These are phyloP conservation scores for Musa beccarii DNA, from an alignment of 176 grass and related monocot species.

Conservation along the genomic window DNA sequence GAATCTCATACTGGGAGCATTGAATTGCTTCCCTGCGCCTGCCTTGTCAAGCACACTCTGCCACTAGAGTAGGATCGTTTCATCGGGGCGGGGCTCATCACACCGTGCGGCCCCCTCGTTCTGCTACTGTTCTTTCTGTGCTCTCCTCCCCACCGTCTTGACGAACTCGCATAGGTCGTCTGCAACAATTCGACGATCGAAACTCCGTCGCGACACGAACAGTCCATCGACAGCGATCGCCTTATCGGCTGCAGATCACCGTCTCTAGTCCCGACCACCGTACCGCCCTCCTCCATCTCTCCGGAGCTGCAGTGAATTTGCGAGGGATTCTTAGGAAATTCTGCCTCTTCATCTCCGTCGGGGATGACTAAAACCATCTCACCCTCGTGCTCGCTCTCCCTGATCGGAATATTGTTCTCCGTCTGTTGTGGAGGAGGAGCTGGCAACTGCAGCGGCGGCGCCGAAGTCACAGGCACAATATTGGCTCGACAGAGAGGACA, in stretches of 20 bases:
- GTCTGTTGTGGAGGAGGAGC: neutral
- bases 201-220: neutral
- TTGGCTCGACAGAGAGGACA: slow-evolving; percentile 9
- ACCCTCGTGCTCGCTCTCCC: neutral
- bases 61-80: neutral
- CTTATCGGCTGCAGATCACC: neutral
- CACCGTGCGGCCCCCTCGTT: neutral
- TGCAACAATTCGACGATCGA: slow-evolving; percentile 1
- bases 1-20: no score
- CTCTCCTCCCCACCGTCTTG: slow-evolving; percentile 17
- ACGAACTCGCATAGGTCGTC: neutral
- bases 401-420: neutral
- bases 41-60: no score
- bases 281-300: neutral
- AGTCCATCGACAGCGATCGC: slow-evolving; percentile 3
- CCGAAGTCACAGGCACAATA: neutral
- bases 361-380: neutral
- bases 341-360: neutral
- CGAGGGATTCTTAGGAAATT: neutral
- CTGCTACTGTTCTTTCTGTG: neutral
- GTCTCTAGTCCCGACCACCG: neutral
- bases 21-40: no score
- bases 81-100: neutral
- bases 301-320: neutral
- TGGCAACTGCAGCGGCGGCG: neutral